Evolutionary conservation across 371 early-diverging fungal genomes (phyloP).

Genomic region (Apophysomyces trapeziformis): DNA sequence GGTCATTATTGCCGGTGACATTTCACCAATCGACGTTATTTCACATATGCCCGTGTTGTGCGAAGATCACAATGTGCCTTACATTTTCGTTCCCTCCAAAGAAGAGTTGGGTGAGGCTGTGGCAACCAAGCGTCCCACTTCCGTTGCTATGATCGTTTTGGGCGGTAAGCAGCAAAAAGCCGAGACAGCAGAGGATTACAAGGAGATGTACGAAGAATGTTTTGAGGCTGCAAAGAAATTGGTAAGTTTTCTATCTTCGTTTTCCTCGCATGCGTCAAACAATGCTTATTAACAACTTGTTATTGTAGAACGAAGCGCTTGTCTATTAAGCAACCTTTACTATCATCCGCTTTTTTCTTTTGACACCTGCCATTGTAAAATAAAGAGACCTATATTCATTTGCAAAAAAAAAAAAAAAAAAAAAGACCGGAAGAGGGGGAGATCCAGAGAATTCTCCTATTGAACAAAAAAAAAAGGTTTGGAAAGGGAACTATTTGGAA

Average conservation of each 20-base stretch:
- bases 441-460: too few species aligned
- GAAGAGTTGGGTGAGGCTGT: constrained; percentile 92
- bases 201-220: constrained; percentile 84
- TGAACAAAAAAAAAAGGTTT: too few species aligned
- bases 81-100: constrained; percentile 92
- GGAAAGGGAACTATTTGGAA: too few species aligned
- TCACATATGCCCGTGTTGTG: constrained; percentile 98
- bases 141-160: constrained; percentile 86
- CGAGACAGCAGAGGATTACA: constrained; percentile 77
- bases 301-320: constrained; percentile 16
- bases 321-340: constrained; percentile 10
- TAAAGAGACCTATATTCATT: not conserved
- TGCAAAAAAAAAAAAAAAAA: not conserved
- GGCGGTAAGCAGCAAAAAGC: constrained; percentile 76
- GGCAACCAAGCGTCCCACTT: constrained; percentile 94
- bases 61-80: constrained; percentile 91
- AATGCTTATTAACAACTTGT: not conserved
- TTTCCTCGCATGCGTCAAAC: not conserved
- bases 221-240: constrained; percentile 67
- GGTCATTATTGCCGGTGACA: constrained; percentile 95
- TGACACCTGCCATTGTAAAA: not conserved
- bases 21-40: constrained; percentile 97
- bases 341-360: not conserved
- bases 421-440: too few species aligned
- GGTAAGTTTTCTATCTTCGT: constrained; percentile 40